A percentile compares a stretch with the other conserved stretches of the same genome.
Conservation (phyloP, 805 yeast species). For the Candida palmyrensis region DNA sequence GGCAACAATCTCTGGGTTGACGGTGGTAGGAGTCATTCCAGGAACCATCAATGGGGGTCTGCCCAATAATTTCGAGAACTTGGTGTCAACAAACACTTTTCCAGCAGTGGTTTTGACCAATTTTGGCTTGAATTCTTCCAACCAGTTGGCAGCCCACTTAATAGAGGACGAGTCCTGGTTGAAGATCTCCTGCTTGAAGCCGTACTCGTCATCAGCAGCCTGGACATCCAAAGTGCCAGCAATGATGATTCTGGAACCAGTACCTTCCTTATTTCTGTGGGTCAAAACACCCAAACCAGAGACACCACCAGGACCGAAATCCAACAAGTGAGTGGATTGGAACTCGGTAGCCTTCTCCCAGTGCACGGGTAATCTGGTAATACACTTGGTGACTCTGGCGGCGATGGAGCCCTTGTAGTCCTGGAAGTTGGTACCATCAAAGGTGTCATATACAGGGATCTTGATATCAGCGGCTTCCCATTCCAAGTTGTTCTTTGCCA, state of each 20-base stretch:
- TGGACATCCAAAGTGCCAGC: conserved; percentile 81
- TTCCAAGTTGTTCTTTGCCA: conserved; percentile 47
- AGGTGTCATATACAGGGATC: conserved; percentile 91
- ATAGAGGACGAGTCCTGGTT: conserved; percentile 61
- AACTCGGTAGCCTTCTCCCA: conserved; percentile 91
- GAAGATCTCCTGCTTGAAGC: conserved; percentile 93
- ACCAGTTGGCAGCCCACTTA: conserved; percentile 88
- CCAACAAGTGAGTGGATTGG: conserved; percentile 81
- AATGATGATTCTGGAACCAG: conserved; percentile 90
- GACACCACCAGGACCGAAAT: conserved; percentile 98
- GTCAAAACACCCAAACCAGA: conserved; percentile 96
- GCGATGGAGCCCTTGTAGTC: conserved; percentile 47
- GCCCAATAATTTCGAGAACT: conserved; percentile 85
- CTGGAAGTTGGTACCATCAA: conserved; percentile 75
- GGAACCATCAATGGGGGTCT: conserved; percentile 97
- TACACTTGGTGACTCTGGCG: conserved; percentile 71
- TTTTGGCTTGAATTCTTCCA: conserved; percentile 79
- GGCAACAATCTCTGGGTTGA: conserved; percentile 88
- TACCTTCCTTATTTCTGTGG: conserved; percentile 97
- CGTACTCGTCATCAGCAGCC: conserved; percentile 75
- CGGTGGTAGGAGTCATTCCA: conserved; percentile 99
- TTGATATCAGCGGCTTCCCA: conserved; percentile 52
- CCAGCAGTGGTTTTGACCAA: conserved; percentile 71
- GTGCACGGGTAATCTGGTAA: conserved; percentile 83
- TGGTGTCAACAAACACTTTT: conserved; percentile 84